phyloP scores from a whole-genome alignment of 768 basidiomycete species.

The Termitomyces sp. region DNA sequence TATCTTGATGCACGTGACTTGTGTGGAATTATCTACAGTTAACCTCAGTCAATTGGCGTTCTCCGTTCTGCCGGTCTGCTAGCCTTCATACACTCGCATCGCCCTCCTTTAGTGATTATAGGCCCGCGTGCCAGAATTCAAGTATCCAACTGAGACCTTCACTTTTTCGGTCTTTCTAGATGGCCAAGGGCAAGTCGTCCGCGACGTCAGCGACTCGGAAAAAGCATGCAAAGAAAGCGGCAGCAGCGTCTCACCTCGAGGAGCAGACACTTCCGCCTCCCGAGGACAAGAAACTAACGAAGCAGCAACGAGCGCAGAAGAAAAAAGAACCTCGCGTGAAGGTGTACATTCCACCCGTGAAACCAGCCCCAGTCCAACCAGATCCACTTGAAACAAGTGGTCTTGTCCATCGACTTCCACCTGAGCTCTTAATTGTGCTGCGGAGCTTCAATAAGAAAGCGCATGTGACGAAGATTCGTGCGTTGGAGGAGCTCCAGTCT shows the following conservation, averaged over 20 bases:
- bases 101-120: not conserved
- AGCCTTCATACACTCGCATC: not conserved
- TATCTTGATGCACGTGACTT: no score
- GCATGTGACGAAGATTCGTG: constrained; percentile 73
- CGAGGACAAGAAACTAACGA: constrained; percentile 42
- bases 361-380: constrained; percentile 63
- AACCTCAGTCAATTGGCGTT: no score
- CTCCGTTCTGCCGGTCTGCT: no score
- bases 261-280: constrained; percentile 29
- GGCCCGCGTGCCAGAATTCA: not conserved
- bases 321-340: constrained; percentile 78
- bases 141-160: not conserved
- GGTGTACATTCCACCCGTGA: constrained; percentile 81
- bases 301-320: constrained; percentile 49
- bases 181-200: constrained; percentile 63
- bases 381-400: constrained; percentile 88
- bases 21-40: no score
- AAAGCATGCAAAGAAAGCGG: constrained; percentile 77
- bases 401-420: constrained; percentile 64
- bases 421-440: constrained; percentile 79
- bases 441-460: constrained; percentile 87
- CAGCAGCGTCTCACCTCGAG: constrained; percentile 13
- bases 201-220: constrained; percentile 85
- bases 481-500: constrained; percentile 75
- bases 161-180: constrained; percentile 5